phyloP scores from a whole-genome alignment of 805 yeast species.

The Brettanomyces anomalus region DNA sequence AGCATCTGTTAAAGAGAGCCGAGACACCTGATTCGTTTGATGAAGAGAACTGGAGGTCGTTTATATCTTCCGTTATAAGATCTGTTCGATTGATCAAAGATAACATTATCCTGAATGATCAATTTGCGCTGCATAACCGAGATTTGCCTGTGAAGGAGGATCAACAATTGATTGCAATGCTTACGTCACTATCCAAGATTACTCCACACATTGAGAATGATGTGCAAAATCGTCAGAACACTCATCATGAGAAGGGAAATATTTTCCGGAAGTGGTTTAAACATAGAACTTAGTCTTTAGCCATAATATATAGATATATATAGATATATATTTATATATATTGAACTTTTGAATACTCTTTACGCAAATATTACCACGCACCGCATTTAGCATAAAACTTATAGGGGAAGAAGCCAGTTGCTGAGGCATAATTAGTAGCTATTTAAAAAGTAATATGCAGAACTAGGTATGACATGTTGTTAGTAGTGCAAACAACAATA shows the following conservation, averaged over 20 bases:
- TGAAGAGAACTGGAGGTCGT: conserved; percentile 13
- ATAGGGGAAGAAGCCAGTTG: background rate
- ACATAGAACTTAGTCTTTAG: background rate
- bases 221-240: background rate
- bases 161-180: too few relatives aligned
- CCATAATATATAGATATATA: background rate
- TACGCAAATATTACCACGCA: too few relatives aligned
- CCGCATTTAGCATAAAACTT: too few relatives aligned
- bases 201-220: too few relatives aligned
- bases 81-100: conserved; percentile 10
- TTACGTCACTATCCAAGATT: too few relatives aligned
- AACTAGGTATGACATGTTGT: background rate
- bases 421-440: too few relatives aligned
- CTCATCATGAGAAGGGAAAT: background rate
- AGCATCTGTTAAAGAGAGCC: conserved; percentile 10
- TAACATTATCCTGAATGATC: conserved; percentile 12
- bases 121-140: conserved; percentile 5
- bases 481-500: background rate
- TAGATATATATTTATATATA: too few relatives aligned
- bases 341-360: too few relatives aligned
- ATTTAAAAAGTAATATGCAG: too few relatives aligned
- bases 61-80: conserved; percentile 10
- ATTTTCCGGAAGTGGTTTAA: background rate
- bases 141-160: background rate
- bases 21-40: conserved; percentile 18